These are phyloP conservation scores for Botrytis hyacinthi DNA, from an alignment of 2,329 filamentous ascomycete species.

Conservation along the genomic window DNA sequence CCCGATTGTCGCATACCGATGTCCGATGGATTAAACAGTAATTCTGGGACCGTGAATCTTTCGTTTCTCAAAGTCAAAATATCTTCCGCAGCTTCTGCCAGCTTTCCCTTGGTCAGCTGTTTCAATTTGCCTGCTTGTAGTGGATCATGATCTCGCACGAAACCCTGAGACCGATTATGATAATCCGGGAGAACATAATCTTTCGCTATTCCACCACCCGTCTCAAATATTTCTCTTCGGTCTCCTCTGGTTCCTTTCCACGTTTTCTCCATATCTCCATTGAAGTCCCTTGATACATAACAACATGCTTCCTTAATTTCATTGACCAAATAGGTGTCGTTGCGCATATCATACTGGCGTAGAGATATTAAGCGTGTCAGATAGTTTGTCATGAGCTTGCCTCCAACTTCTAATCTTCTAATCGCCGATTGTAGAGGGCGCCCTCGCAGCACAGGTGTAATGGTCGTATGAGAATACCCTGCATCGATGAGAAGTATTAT, in stretches of 20 bases:
- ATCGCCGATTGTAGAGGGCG: conserved; percentile 77
- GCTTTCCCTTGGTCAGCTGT: conserved; percentile 43
- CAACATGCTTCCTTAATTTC: conserved; percentile 92
- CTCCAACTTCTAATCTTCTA: conserved; percentile 83
- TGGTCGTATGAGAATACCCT: conserved; percentile 88
- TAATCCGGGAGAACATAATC: conserved; percentile 92
- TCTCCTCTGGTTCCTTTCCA: conserved; percentile 75
- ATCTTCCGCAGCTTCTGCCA: conserved; percentile 64
- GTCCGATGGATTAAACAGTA: conserved; percentile 83
- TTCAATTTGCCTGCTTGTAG: conserved; percentile 53
- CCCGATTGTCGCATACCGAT: conserved; percentile 82
- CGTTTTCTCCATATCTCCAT: conserved; percentile 70
- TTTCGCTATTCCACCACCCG: conserved; percentile 62
- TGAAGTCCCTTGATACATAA: conserved; percentile 78
- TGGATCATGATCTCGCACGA: conserved; percentile 75
- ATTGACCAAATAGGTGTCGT: conserved; percentile 90
- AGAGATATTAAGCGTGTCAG: conserved; percentile 85
- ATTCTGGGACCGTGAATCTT: conserved; percentile 83
- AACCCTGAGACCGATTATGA: conserved; percentile 58
- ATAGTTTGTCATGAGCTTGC: conserved; percentile 91
- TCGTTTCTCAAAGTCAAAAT: conserved; percentile 86
- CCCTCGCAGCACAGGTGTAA: conserved; percentile 82
- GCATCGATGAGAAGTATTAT: conserved; percentile 86
- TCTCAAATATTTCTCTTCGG: conserved; percentile 49
- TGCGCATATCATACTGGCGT: conserved; percentile 92